Evolutionary conservation across 495 filamentous ascomycete genomes (phyloP), one percentile per base, ranked within the genome.

Genomic region (Penicillium coprophilum): DNA sequence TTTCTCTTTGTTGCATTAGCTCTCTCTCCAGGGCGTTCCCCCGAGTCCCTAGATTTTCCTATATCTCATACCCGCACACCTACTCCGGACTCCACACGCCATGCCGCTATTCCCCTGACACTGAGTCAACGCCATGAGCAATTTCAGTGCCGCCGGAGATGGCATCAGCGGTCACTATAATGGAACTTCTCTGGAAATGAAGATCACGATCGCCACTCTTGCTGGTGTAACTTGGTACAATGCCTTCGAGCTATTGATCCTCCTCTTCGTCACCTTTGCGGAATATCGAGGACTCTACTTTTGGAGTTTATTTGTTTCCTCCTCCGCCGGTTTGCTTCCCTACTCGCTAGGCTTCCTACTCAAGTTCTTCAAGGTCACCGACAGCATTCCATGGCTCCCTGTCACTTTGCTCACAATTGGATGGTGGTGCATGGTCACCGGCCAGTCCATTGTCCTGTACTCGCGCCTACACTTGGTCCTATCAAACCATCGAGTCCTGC

Each of bases 381-480:
- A 62, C 5, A 68, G 57, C 20, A 17, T 31, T 17, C 59, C 61
- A 49, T 71, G 75, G 68, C 55, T 78, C 5, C 65, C 75, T 9
- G 67, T 78, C n/a, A 73, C 74, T 6, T 63, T 82, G 13, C 59
- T 80, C 46, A 77, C 76, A 27, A 52, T 83, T 19, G 85, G 85
- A 17, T 89, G 85, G 86, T 81, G 74, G 53, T 62, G 60, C 19
- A 87, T 87, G 83, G 82, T 89, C 4, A 85, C 83, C 0, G 85
- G 84, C 17, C 85, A 87, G 65, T 83, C 83, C 5, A 61, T 88
- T 39, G 85, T 89, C 11, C 74, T 89, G 19, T 89, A 84, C 70
- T 88, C 85, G 3, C 80, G 86, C n/a, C 77, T 89, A 5, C 82
- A 87, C 61, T 70, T 88, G 40, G 74, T 89, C 36, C 67, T 82